These are phyloP conservation scores for Carnegiea gigantea DNA, from an alignment of 179 eudicot genomes.

Conservation along the genomic window DNA sequence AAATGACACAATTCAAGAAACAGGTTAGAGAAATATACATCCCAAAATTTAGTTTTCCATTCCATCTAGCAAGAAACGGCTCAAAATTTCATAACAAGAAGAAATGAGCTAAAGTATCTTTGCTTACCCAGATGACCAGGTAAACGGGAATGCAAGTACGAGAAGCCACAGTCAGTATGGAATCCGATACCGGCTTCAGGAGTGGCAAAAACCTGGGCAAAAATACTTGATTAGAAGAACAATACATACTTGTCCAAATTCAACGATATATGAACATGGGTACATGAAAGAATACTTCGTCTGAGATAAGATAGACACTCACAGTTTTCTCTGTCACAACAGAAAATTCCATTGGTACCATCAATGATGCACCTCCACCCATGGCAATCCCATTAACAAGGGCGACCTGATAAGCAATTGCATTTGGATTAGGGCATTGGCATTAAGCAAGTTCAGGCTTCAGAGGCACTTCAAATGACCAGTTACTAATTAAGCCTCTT, in stretches of 20 bases:
- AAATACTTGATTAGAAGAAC: neutral
- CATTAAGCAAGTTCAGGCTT: neutral
- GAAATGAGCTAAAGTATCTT: neutral
- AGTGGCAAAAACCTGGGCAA: conserved; percentile 67
- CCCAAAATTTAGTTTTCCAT: neutral
- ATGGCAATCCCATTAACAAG: conserved; percentile 88
- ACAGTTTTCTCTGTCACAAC: conserved; percentile 93
- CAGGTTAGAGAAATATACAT: neutral
- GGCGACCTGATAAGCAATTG: conserved; percentile 59
- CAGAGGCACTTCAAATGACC: neutral
- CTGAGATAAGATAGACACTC: conserved; percentile 27
- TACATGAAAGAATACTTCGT: neutral
- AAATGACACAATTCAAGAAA: conserved; percentile 13
- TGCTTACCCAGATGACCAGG: conserved; percentile 81
- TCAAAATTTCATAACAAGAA: neutral
- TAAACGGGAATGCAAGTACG: conserved; percentile 79
- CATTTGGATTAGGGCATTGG: neutral
- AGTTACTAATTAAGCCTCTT: neutral
- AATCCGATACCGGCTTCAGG: conserved; percentile 96
- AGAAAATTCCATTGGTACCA: conserved; percentile 94
- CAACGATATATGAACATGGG: neutral
- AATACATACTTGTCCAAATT: neutral
- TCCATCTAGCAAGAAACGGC: neutral
- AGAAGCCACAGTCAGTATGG: conserved; percentile 92
- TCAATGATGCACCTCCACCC: conserved; percentile 95